These are phyloP conservation scores for Diaporthe citri DNA, from an alignment of 2,329 filamentous ascomycete species.

Conservation along the genomic window DNA sequence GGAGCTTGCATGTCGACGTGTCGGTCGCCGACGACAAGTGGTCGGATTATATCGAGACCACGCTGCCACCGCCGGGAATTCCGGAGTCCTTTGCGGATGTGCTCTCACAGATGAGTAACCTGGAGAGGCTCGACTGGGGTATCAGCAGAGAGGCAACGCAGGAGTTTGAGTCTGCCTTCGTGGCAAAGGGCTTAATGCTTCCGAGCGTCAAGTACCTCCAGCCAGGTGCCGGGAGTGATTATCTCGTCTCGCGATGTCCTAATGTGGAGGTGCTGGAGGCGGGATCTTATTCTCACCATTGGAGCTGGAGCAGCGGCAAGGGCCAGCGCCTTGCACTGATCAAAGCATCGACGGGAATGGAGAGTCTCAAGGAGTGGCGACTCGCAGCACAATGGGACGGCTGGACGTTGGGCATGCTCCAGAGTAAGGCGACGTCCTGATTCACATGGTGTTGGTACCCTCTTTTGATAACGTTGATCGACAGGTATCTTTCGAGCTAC, in stretches of 20 bases:
- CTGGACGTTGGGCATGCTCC: neutral
- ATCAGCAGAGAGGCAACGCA: neutral
- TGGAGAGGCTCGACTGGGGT: constrained; percentile 4
- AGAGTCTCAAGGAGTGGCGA: neutral
- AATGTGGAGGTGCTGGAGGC: neutral
- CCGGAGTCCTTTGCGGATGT: neutral
- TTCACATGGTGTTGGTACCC: rapidly evolving
- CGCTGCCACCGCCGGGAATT: neutral
- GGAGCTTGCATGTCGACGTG: neutral
- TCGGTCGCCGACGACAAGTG: neutral
- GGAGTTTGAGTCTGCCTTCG: neutral
- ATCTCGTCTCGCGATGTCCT: neutral
- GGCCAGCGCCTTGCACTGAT: neutral
- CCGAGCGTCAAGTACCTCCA: neutral
- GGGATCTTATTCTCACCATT: neutral
- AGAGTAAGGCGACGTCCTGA: neutral
- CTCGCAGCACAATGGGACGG: neutral
- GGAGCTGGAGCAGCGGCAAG: neutral
- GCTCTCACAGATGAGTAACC: neutral
- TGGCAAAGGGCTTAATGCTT: neutral
- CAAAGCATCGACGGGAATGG: neutral
- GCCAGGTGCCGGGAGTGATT: neutral
- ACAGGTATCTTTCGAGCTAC: neutral
- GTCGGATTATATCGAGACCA: neutral
- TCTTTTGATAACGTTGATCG: neutral